Evolutionary conservation across 2,329 filamentous ascomycete genomes (phyloP), one percentile per base, ranked within the genome.

Genomic region (Exophiala mesophila): DNA sequence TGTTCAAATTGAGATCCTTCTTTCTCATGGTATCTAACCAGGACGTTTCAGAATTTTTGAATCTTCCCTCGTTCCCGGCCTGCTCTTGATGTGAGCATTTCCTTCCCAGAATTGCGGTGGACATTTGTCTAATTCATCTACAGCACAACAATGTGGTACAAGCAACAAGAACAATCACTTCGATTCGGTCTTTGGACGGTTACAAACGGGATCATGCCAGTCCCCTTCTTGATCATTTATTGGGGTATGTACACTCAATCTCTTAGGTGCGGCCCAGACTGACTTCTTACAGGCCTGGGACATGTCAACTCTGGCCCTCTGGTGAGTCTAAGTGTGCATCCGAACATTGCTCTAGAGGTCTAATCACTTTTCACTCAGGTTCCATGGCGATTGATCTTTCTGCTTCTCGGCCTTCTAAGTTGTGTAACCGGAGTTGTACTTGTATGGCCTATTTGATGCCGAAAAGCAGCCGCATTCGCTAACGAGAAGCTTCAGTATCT

Each of bases 151-250:
- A 41, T 41, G 38, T 83, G 77, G 72, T 77, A 80, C 52, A 80
- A 77, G 1, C 68, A 77, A 7, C 66, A 69, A 3, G 76, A 84
- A 54, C 80, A 83, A 53, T 77, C 80, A 0, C 66, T 76, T 2
- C 67, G 78, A 1, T 77, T 80, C 39, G 74, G 74, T 1, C 61
- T 74, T 0, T 81, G 76, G 76, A 79, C 77, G 20, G 55, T 61
- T 49, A 74, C 71, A 2, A 78, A 79, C 49, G 77, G 77, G 2
- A 64, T 80, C 10, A 75, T 75, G 2, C 76, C 74, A 8, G 77
- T 78, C 69, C 74, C 79, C 39, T 77, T 76, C n/a, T 74, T 70
- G n/a, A 55, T 60, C 9, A 55, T 70, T 1, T 65, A 64, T 1
- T 71, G 65, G 35, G 68, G 64, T 1, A 32, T 68, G 70, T 23